Conservation (phyloP, 306 rosid species). For the Casuarina cunninghamiana region DNA sequence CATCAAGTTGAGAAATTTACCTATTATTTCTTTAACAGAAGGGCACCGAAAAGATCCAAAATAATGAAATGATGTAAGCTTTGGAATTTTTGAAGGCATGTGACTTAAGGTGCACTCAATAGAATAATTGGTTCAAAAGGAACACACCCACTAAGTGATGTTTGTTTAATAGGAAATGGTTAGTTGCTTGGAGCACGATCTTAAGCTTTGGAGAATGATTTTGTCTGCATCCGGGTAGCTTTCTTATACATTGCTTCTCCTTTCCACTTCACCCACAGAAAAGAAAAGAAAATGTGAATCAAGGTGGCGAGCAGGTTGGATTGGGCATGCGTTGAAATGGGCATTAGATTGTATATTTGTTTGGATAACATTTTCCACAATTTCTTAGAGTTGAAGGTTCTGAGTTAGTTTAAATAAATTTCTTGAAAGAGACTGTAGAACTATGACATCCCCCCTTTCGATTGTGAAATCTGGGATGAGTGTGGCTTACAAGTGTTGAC, state of each 20-base stretch:
- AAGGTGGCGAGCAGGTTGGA: conserved; percentile 31
- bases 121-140: conserved; percentile 64
- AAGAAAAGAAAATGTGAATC: conserved; percentile 6
- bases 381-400: conserved; percentile 61
- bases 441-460: too few relatives aligned
- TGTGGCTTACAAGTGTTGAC: too few relatives aligned
- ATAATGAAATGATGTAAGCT: conserved; percentile 46
- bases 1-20: conserved; percentile 1
- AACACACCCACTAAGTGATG: conserved; percentile 57
- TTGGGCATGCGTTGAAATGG: conserved; percentile 35
- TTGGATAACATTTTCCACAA: conserved; percentile 25
- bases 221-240: conserved; percentile 40
- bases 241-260: conserved; percentile 64
- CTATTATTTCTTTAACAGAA: not conserved
- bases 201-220: conserved; percentile 36
- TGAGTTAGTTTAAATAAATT: conserved; percentile 17
- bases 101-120: conserved; percentile 70
- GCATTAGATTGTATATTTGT: conserved; percentile 19
- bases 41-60: not conserved
- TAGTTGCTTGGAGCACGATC: conserved; percentile 73
- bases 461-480: too few relatives aligned
- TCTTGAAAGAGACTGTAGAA: too few relatives aligned
- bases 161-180: conserved; percentile 39
- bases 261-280: conserved; percentile 65
- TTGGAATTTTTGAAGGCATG: conserved; percentile 41